Base-by-base conservation (phyloP, 108 stramenopile species). In the Mediolabrus comicus region DNA sequence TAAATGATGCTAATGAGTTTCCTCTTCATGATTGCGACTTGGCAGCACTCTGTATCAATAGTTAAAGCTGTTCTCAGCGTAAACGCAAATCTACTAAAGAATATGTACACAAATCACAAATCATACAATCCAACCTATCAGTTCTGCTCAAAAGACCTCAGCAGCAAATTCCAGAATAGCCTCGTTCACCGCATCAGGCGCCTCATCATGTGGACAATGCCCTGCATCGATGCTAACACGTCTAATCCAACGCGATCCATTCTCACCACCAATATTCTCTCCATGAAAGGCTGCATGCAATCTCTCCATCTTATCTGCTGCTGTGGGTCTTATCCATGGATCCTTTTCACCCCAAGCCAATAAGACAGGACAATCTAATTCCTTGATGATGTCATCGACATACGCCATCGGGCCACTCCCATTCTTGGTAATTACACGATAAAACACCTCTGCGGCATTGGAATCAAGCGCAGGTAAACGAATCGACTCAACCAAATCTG, bases 151-250 rank as follows among this genome's bases (percentile, higher is more conserved):
- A 27, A 75, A 63, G 11, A 75, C 41, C 31, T 67, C 61, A 17
- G 80, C 54, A 63, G 94, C 61, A 68, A 95, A 98, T 26, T 92
- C 81, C 43, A 92, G 62, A 8, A 98, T 59, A 2, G 95, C 69
- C 1, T 81, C 79, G 67, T 98, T 91, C 31, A 95, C 95, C 24
- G 90, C 80, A 14, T 93, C 93, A n/a, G 97, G 95, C 1, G 84
- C 89, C 59, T 98, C 95, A 70, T 98, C 95, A 67, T 92, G 89
- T 10, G 97, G 97, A 78, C 97, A 98, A 77, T 98, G 97, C 16
- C 97, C 97, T 11, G 88, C 89, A 28, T 63, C 64, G 38, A 75
- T 62, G 38, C 74, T 68, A n/a, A 68, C 74, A 83, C 94, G 7
- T 77, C 70, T 32, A 83, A 87, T 39, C 74, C 84, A 58, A n/a